These are phyloP conservation scores for Dunaliella sp. DNA, from an alignment of 139 green algal genomes.

Conservation along the genomic window DNA sequence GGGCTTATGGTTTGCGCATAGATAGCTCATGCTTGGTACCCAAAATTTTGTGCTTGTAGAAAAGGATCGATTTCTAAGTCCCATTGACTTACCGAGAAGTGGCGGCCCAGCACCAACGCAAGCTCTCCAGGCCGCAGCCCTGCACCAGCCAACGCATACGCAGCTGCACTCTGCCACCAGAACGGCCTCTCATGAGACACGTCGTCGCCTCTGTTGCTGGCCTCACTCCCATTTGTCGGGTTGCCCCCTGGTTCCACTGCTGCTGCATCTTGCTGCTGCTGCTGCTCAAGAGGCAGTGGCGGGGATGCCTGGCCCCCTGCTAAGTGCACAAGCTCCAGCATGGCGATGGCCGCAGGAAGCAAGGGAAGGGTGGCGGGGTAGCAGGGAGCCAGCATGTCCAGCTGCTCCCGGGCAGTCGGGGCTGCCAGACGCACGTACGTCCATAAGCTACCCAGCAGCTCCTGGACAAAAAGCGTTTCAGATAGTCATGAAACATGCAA, in stretches of 20 bases:
- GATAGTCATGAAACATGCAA: too few species aligned
- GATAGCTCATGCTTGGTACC: too few species aligned
- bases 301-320: constrained; percentile 43
- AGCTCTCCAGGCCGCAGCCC: constrained; percentile 52
- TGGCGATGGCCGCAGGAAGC: constrained; percentile 59
- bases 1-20: too few species aligned
- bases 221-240: neutral
- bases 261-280: constrained; percentile 3
- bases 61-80: too few species aligned
- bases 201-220: neutral
- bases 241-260: neutral
- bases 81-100: constrained; percentile 75
- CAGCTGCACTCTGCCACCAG: constrained; percentile 26
- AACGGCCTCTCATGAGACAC: neutral
- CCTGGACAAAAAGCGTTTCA: constrained; percentile 43
- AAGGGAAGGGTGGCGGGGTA: constrained; percentile 67
- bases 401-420: constrained; percentile 65
- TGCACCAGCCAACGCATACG: constrained; percentile 38
- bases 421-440: constrained; percentile 57
- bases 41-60: too few species aligned
- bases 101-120: constrained; percentile 55
- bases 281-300: neutral
- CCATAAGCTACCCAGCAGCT: constrained; percentile 79
- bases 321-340: constrained; percentile 54
- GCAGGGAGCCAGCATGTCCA: constrained; percentile 57